A percentile compares a stretch with the other conserved stretches of the same genome.
Conservation (phyloP, 495 filamentous ascomycete species). For the Oidiodendron maius region DNA sequence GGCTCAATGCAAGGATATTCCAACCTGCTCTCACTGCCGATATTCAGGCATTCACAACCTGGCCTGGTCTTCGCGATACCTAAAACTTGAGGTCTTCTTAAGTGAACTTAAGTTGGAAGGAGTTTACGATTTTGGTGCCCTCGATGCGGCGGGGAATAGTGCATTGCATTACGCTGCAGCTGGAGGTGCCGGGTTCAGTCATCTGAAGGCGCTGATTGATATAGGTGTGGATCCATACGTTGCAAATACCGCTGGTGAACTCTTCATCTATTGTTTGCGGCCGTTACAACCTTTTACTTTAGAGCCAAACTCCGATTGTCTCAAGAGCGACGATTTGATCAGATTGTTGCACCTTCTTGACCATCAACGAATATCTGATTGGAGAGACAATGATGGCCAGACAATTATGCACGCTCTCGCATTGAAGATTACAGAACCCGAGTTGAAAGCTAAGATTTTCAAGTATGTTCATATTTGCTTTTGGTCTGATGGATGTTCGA, state of each 20-base stretch:
- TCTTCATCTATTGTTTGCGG: slow-evolving; percentile 9
- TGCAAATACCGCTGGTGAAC: slow-evolving; percentile 5
- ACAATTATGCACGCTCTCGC: slow-evolving; percentile 3
- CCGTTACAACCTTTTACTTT: neutral
- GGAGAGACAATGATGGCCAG: slow-evolving; percentile 7
- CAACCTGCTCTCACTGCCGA: slow-evolving; percentile 11
- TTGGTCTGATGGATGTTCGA: too few species aligned
- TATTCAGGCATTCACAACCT: slow-evolving; percentile 19
- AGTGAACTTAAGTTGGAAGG: neutral
- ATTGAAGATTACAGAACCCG: neutral
- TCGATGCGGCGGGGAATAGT: slow-evolving; percentile 7
- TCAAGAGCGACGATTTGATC: neutral
- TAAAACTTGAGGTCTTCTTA: slow-evolving; percentile 13
- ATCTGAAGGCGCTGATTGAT: slow-evolving; percentile 2
- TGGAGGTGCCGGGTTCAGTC: slow-evolving; percentile 1
- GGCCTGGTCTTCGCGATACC: slow-evolving; percentile 12
- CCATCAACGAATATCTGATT: neutral
- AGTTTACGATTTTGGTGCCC: neutral
- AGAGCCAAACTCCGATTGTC: neutral
- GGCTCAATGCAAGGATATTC: slow-evolving; percentile 4
- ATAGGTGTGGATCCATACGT: slow-evolving; percentile 6
- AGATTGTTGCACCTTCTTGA: slow-evolving; percentile 6
- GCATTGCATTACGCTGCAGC: slow-evolving; percentile 11
- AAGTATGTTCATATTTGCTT: slow-evolving; percentile 1
- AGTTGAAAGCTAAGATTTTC: neutral